Evolutionary conservation across 768 basidiomycete genomes (phyloP), one percentile per base, ranked within the genome.

Genomic region (Trametes elegans): DNA sequence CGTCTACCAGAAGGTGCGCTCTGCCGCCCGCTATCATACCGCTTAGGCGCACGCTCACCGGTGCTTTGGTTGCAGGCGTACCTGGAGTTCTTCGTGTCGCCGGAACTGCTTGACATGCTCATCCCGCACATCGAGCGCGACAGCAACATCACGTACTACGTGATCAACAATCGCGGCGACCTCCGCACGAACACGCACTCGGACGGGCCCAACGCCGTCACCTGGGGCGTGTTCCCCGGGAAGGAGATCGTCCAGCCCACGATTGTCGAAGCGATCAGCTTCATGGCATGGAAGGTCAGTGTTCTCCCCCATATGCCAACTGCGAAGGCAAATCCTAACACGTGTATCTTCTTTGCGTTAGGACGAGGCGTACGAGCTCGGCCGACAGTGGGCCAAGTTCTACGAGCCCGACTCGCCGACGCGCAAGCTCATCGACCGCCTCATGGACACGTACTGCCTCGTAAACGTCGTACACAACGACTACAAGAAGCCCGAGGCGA

Each of bases 391-490:
- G 95, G 90, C 92, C 13, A 79, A 83, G 59, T 70, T 93, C 49
- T 97, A 97, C 67, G 91, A 93, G 45, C 73, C 83, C 27, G 84
- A 80, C 29, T 89, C 92, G 1, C 76, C 80, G 2, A 84, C 91
- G 14, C 83, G 85, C 50, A 83, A 86, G 64, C 74, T 95, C 58
- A 88, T 97, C 68, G 72, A 77, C 58, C 80, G 84, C 31, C 70
- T 93, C 66, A 90, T 97, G 87, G 84, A 93, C 54, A 80, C 79
- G 1, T 88, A 77, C 58, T 85, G 83, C 74, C 85, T 98, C 60
- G 93, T 97, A 62, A 97, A 97, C 70, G 88, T 98, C 62, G 95
- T 98, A 24, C 93, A 97, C 71, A 97, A 97, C 73, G 88, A 96
- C 69, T 98, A 92, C 83, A 88, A 90, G 71, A 80, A 88, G 65